Conservation (phyloP, 164 flowering plant species). For the Annona squamosa region DNA sequence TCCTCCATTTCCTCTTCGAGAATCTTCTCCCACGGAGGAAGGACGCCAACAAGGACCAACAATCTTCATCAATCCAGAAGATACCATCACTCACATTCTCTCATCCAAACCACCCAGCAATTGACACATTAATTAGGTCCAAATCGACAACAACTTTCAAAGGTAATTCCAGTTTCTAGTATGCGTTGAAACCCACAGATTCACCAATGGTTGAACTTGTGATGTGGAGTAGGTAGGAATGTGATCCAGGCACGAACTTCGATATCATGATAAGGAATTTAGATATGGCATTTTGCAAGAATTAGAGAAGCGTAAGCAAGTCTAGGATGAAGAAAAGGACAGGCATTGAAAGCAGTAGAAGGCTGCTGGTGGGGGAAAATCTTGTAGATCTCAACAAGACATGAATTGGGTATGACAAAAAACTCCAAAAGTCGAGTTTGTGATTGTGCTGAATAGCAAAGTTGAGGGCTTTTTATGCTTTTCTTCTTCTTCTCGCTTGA, state of each 20-base stretch:
- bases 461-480: conserved; percentile 3
- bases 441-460: background rate
- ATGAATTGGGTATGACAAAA: conserved; percentile 18
- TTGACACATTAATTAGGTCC: conserved; percentile 18
- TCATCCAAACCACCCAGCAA: conserved; percentile 41
- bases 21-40: conserved; percentile 34
- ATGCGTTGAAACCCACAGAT: conserved; percentile 18
- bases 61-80: conserved; percentile 44
- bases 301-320: no score
- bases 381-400: conserved; percentile 4
- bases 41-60: conserved; percentile 78
- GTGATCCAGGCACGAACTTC: no score
- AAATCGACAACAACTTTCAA: conserved; percentile 12
- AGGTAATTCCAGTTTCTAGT: conserved; percentile 10
- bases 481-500: conserved; percentile 10
- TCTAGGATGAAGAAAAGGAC: background rate
- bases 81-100: conserved; percentile 44
- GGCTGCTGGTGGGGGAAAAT: background rate
- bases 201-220: conserved; percentile 13
- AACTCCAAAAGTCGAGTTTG: conserved; percentile 3
- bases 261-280: no score
- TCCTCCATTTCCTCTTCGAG: conserved; percentile 40
- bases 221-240: background rate
- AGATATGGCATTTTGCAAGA: no score
- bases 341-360: background rate